Evolutionary conservation across 2,329 filamentous ascomycete genomes (phyloP).

Genomic region (Botryosphaeria dothidea): DNA sequence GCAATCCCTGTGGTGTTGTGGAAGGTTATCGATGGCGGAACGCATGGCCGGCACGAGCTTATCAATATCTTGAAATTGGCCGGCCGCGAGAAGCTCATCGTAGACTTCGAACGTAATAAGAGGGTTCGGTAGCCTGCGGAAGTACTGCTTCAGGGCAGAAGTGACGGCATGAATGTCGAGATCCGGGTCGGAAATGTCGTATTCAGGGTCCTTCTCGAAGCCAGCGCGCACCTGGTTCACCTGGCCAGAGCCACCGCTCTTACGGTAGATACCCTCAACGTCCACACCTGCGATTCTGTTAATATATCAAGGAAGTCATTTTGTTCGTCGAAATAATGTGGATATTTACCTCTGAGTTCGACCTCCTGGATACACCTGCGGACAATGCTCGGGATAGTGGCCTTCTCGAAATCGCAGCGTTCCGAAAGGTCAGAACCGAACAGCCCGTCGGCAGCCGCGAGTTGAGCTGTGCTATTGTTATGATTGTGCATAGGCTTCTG

Average conservation of each 20-base stretch:
- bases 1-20: conserved; percentile 81
- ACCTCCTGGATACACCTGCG: conserved; percentile 96
- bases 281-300: conserved; percentile 66
- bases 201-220: conserved; percentile 83
- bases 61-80: conserved; percentile 61
- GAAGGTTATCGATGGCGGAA: conserved; percentile 74
- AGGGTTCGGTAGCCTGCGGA: conserved; percentile 86
- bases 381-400: conserved; percentile 86
- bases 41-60: conserved; percentile 60
- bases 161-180: conserved; percentile 96
- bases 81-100: conserved; percentile 81
- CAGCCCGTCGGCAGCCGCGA: conserved; percentile 49
- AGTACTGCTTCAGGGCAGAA: conserved; percentile 95
- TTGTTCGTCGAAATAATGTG: background rate
- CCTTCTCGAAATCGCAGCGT: conserved; percentile 83
- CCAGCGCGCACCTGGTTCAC: conserved; percentile 88
- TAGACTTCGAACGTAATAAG: conserved; percentile 92
- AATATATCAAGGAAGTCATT: conserved; percentile 16
- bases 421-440: conserved; percentile 90
- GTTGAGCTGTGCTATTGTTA: conserved; percentile 28
- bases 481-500: conserved; percentile 35
- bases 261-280: conserved; percentile 95
- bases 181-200: conserved; percentile 89
- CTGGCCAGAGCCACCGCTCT: conserved; percentile 90
- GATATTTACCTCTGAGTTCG: conserved; percentile 70